Conservation (phyloP, 257 asterid species). For the Forsythia suspensa region DNA sequence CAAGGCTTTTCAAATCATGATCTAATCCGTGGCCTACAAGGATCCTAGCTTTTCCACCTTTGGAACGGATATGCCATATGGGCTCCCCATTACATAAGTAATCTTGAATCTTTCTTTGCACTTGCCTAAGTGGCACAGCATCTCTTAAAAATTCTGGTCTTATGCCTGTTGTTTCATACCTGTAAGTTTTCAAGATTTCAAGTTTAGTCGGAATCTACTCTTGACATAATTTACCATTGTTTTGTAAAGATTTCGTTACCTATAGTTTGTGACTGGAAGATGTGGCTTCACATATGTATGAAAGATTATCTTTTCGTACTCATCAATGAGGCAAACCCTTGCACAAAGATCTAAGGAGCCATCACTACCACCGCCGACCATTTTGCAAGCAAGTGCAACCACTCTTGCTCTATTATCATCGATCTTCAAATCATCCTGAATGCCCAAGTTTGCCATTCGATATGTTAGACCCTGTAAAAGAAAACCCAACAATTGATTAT, state of each 20-base stretch:
- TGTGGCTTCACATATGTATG: slow-evolving; percentile 78
- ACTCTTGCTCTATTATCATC: slow-evolving; percentile 64
- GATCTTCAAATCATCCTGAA: slow-evolving; percentile 72
- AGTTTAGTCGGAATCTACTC: slow-evolving; percentile 8
- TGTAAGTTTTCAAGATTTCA: slow-evolving; percentile 21
- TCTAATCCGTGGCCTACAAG: slow-evolving; percentile 89
- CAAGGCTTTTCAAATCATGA: slow-evolving; percentile 82
- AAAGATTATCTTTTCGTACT: slow-evolving; percentile 63
- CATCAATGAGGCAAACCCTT: slow-evolving; percentile 78
- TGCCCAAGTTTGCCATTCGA: slow-evolving; percentile 79
- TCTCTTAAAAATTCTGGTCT: slow-evolving; percentile 75
- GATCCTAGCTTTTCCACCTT: slow-evolving; percentile 73
- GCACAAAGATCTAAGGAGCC: slow-evolving; percentile 89
- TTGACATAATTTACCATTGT: background rate
- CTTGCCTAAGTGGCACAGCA: slow-evolving; percentile 70
- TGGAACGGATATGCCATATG: slow-evolving; percentile 78
- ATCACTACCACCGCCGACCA: slow-evolving; percentile 96
- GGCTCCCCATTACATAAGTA: slow-evolving; percentile 89
- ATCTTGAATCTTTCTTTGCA: slow-evolving; percentile 78
- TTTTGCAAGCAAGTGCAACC: slow-evolving; percentile 85
- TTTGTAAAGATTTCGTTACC: slow-evolving; percentile 39
- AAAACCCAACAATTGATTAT: background rate
- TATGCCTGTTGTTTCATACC: slow-evolving; percentile 86
- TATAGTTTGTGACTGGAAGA: slow-evolving; percentile 73
- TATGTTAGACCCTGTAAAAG: slow-evolving; percentile 46